phyloP scores from a whole-genome alignment of 805 yeast species.

The Maudiozyma saulgeensis region DNA sequence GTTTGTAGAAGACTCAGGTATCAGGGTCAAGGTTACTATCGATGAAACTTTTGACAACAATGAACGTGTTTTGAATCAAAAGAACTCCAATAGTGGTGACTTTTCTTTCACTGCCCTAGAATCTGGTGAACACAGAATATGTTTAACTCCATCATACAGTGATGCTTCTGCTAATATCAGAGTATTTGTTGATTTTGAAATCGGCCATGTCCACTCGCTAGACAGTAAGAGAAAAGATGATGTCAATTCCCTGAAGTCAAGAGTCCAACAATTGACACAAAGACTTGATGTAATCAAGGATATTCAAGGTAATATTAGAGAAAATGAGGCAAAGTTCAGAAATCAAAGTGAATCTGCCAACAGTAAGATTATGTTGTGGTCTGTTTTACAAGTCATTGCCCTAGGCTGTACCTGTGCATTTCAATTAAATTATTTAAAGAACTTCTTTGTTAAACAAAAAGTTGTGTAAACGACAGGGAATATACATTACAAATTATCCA shows the following conservation, averaged over 20 bases:
- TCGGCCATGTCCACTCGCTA: slow-evolving; percentile 54
- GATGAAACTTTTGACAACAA: slow-evolving; percentile 72
- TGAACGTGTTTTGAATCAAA: slow-evolving; percentile 67
- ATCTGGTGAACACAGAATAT: slow-evolving; percentile 76
- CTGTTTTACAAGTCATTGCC: slow-evolving; percentile 59
- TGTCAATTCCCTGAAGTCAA: slow-evolving; percentile 42
- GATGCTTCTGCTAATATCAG: slow-evolving; percentile 43
- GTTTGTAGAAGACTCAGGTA: slow-evolving; percentile 44
- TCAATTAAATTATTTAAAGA: slow-evolving; percentile 69
- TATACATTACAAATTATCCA: background rate
- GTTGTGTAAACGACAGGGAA: slow-evolving; percentile 41
- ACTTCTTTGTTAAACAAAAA: slow-evolving; percentile 82
- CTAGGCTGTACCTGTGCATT: slow-evolving; percentile 60
- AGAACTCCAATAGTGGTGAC: slow-evolving; percentile 49
- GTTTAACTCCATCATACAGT: slow-evolving; percentile 49
- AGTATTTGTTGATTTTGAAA: slow-evolving; percentile 62
- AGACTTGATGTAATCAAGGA: slow-evolving; percentile 49
- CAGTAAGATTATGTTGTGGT: slow-evolving; percentile 62
- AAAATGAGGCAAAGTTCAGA: slow-evolving; percentile 67
- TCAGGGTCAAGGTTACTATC: slow-evolving; percentile 38
- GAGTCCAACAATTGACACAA: slow-evolving; percentile 46
- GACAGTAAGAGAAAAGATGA: slow-evolving; percentile 54
- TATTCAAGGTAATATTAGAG: slow-evolving; percentile 56
- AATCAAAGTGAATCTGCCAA: slow-evolving; percentile 71
- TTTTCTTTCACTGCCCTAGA: slow-evolving; percentile 77